Percentiles rank a stretch among this genome's conserved stretches.
Conservation (phyloP, 2,329 filamentous ascomycete species). For the Verticillium zaregamsianum region DNA sequence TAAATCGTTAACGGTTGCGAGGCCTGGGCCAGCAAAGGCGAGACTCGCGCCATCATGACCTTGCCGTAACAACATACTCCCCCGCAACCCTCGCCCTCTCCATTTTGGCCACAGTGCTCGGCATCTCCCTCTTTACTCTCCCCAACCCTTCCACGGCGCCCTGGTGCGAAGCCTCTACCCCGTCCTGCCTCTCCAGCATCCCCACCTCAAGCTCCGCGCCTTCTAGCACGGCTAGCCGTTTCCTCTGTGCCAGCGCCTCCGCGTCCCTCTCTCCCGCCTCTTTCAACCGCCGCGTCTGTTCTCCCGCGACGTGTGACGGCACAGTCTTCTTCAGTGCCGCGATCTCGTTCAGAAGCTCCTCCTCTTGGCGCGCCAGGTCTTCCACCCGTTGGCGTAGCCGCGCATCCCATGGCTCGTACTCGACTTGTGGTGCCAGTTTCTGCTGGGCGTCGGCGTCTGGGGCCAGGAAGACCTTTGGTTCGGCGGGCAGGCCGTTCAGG, state of each 20-base stretch:
- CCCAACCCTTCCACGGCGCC: constrained; percentile 46
- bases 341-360: constrained; percentile 61
- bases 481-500: constrained; percentile 57
- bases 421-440: constrained; percentile 28
- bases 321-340: constrained; percentile 54
- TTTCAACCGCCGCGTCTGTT: constrained; percentile 29
- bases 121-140: constrained; percentile 55
- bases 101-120: constrained; percentile 59
- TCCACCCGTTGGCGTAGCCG: constrained; percentile 56
- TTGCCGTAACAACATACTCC: constrained; percentile 49
- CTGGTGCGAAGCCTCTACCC: constrained; percentile 41
- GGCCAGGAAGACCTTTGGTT: constrained; percentile 33
- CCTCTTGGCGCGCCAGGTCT: constrained; percentile 57
- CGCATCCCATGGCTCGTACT: constrained; percentile 57
- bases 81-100: constrained; percentile 58
- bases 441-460: constrained; percentile 6
- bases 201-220: constrained; percentile 20
- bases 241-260: constrained; percentile 30
- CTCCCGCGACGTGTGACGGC: constrained; percentile 38
- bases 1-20: too few species aligned
- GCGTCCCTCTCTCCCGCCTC: constrained; percentile 40
- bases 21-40: neutral
- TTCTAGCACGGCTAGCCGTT: neutral
- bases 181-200: constrained; percentile 38
- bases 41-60: neutral